Conservation (phyloP, 768 basidiomycete species). For the Leccinum rimulosum region DNA sequence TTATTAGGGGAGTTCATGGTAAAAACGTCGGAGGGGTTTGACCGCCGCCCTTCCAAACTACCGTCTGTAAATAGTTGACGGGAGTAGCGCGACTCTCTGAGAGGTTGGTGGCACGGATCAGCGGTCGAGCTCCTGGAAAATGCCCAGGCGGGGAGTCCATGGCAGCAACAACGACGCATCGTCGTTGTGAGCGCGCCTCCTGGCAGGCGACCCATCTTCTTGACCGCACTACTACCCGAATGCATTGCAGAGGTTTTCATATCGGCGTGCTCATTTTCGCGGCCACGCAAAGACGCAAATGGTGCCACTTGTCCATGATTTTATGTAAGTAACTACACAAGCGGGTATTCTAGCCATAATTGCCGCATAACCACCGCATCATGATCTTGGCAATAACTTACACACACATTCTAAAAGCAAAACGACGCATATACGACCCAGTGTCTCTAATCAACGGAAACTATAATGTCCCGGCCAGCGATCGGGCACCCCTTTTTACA, state of each 20-base stretch:
- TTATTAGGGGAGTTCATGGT: no score
- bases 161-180: no score
- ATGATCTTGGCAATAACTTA: not conserved
- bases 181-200: no score
- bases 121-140: no score
- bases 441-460: not conserved
- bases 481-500: not conserved
- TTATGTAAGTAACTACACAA: not conserved
- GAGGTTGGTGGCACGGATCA: not conserved
- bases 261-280: not conserved
- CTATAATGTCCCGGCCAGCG: not conserved
- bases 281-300: not conserved
- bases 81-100: not conserved
- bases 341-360: not conserved
- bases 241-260: not conserved
- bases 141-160: no score
- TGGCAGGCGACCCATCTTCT: not conserved
- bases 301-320: not conserved
- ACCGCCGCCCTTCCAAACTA: no score
- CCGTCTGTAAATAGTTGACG: no score
- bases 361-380: not conserved
- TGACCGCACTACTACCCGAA: not conserved
- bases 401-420: not conserved
- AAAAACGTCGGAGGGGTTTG: no score
- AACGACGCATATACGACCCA: not conserved